Conservation (phyloP, 2,329 filamentous ascomycete genomes). For the Calonectria hawksworthii region DNA sequence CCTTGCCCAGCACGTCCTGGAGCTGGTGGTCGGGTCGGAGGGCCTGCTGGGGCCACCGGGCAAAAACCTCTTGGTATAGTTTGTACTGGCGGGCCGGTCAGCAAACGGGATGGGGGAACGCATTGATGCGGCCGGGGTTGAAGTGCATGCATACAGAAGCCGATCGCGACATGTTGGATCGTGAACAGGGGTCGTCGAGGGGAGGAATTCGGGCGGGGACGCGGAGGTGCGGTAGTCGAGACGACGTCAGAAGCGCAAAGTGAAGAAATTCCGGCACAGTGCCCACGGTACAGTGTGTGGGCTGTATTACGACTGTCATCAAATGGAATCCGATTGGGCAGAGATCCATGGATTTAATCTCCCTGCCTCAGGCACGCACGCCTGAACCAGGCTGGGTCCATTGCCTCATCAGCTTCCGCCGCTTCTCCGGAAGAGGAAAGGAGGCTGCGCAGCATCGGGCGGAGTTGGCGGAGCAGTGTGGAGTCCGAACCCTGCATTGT, state of each 20-base stretch:
- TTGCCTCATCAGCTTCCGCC: slow-evolving; percentile 15
- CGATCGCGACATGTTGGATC: slow-evolving; percentile 51
- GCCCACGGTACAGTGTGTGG: background rate
- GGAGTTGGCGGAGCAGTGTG: slow-evolving; percentile 4
- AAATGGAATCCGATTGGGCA: slow-evolving; percentile 35
- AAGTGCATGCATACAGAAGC: slow-evolving; percentile 45
- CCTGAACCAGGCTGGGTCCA: background rate
- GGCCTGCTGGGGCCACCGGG: slow-evolving; percentile 74
- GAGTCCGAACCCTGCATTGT: background rate
- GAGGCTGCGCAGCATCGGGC: slow-evolving; percentile 3
- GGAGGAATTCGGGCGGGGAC: slow-evolving; percentile 1
- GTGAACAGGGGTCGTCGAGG: slow-evolving; percentile 23
- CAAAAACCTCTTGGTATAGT: slow-evolving; percentile 55
- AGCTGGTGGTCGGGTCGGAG: slow-evolving; percentile 75
- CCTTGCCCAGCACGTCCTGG: slow-evolving; percentile 65
- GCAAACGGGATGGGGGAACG: background rate
- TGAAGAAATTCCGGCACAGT: slow-evolving; percentile 45
- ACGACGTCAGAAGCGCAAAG: slow-evolving; percentile 43
- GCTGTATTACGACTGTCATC: slow-evolving; percentile 3
- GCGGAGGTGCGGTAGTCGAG: slow-evolving; percentile 18
- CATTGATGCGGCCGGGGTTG: background rate
- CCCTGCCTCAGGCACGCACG: slow-evolving; percentile 16
- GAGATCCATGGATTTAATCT: background rate
- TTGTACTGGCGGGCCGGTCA: slow-evolving; percentile 46
- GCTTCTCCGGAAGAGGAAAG: background rate